phyloP scores from a whole-genome alignment of 768 basidiomycete genomes.

The Mycena rebaudengoi region DNA sequence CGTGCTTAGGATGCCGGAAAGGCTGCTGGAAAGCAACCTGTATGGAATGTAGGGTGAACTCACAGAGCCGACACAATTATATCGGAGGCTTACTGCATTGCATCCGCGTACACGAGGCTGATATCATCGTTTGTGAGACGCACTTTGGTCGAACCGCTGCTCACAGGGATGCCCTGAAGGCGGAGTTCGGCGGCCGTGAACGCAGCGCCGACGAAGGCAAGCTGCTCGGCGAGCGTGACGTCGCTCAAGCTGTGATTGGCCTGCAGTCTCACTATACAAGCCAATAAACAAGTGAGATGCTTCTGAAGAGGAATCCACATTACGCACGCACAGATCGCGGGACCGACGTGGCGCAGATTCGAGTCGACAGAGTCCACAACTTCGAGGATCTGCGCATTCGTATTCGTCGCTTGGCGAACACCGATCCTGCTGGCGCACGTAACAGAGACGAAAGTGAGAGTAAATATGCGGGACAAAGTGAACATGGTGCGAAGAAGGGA shows the following conservation, averaged over 20 bases:
- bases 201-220: neutral
- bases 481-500: no score
- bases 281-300: no score
- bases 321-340: no score
- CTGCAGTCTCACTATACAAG: constrained; percentile 12
- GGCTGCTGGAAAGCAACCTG: constrained; percentile 11
- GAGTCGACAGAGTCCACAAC: no score
- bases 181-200: neutral
- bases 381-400: no score
- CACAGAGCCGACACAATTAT: neutral
- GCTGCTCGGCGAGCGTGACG: neutral
- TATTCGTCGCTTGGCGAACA: no score
- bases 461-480: no score
- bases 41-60: neutral
- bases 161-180: constrained; percentile 14
- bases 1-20: constrained; percentile 16
- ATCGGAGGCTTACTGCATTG: constrained; percentile 11
- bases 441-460: no score
- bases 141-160: constrained; percentile 21
- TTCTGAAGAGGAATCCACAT: no score
- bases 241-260: constrained; percentile 15
- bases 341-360: no score
- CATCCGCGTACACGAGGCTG: constrained; percentile 16
- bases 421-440: no score
- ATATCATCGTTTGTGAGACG: constrained; percentile 27